These are phyloP conservation scores for Asparagopsis taxiformis DNA, from an alignment of 31 red algal species.

Conservation along the genomic window DNA sequence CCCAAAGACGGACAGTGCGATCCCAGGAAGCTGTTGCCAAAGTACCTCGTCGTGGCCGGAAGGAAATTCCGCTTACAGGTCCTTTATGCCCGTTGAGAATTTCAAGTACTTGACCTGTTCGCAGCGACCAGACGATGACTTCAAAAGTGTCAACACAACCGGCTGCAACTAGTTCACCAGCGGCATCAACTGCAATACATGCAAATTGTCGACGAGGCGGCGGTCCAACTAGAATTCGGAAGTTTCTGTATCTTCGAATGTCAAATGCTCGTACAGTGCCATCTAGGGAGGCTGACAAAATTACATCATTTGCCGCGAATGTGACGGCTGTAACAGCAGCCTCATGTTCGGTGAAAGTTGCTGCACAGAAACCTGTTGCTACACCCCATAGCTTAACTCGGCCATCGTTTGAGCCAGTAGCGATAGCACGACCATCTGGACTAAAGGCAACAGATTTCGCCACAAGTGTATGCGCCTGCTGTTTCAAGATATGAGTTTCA, in stretches of 20 bases:
- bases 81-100: conserved; percentile 80
- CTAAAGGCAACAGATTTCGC: conserved; percentile 72
- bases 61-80: conserved; percentile 46
- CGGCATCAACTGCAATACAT: conserved; percentile 69
- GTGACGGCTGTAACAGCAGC: conserved; percentile 66
- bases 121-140: conserved; percentile 86
- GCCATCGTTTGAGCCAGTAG: conserved; percentile 82
- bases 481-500: conserved; percentile 95
- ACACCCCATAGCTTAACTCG: conserved; percentile 91
- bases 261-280: conserved; percentile 95
- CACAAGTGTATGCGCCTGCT: conserved; percentile 77
- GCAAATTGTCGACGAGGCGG: conserved; percentile 78
- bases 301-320: conserved; percentile 81
- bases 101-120: conserved; percentile 86
- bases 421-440: conserved; percentile 83
- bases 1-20: conserved; percentile 87
- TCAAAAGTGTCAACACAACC: conserved; percentile 89
- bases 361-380: conserved; percentile 75
- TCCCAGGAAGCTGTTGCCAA: conserved; percentile 95
- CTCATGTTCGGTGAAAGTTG: conserved; percentile 81
- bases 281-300: conserved; percentile 81
- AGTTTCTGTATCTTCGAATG: conserved; percentile 81
- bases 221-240: conserved; percentile 78
- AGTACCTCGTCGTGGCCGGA: conserved; percentile 36
- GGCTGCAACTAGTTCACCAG: conserved; percentile 89